A percentile compares a stretch with the other conserved stretches of the same genome.
Conservation (phyloP, 164 flowering plant genomes). For the Umbellularia californica region DNA sequence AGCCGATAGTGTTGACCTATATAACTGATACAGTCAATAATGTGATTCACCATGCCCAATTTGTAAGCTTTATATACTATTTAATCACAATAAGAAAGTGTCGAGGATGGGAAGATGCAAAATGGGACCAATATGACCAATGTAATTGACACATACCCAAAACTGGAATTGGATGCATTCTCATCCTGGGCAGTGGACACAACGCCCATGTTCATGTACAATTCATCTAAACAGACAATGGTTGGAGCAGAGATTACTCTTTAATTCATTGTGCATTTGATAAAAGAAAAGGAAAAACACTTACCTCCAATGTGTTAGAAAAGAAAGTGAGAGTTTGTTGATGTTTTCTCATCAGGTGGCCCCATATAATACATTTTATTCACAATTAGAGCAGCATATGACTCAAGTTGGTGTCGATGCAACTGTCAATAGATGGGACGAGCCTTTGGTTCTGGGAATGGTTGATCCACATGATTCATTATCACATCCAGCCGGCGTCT, state of each 20-base stretch:
- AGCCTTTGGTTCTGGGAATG: slow-evolving; percentile 75
- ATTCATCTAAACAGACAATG: neutral
- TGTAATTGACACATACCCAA: neutral
- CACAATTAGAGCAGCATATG: slow-evolving; percentile 87
- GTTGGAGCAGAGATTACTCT: neutral
- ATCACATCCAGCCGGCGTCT: slow-evolving; percentile 92
- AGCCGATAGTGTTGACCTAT: too few species aligned
- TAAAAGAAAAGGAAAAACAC: too few species aligned
- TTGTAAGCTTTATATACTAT: too few species aligned
- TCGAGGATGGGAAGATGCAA: too few species aligned
- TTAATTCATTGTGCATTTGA: neutral
- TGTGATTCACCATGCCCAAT: too few species aligned
- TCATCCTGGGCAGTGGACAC: neutral
- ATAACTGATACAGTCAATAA: too few species aligned
- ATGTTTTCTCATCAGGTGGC: slow-evolving; percentile 56
- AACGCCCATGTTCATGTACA: neutral
- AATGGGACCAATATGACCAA: too few species aligned
- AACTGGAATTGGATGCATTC: neutral
- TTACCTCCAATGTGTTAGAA: neutral
- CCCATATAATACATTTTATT: slow-evolving; percentile 89
- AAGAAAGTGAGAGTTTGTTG: neutral
- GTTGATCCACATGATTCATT: slow-evolving; percentile 98
- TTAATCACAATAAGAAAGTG: too few species aligned
- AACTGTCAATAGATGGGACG: slow-evolving; percentile 75
- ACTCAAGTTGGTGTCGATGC: slow-evolving; percentile 74